phyloP scores from a whole-genome alignment of 352 stramenopile genomes.

The Phytophthora melonis region DNA sequence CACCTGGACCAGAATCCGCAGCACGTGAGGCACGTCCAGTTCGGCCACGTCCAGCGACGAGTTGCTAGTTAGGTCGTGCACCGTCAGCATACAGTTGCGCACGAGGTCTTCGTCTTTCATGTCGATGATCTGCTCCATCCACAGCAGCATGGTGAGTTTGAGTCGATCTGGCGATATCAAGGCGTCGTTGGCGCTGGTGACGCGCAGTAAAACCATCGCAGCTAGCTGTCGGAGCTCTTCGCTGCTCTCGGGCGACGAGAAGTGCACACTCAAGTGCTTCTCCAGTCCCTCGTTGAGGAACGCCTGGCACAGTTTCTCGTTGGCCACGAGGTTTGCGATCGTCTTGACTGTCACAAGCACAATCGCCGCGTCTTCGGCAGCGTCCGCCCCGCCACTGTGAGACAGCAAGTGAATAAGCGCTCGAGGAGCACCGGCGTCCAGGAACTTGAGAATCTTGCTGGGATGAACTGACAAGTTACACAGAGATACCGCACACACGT shows the following conservation, averaged over 20 bases:
- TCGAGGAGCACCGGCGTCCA: constrained; percentile 71
- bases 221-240: constrained; percentile 70
- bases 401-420: constrained; percentile 72
- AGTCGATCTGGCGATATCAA: constrained; percentile 72
- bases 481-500: constrained; percentile 74
- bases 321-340: constrained; percentile 81
- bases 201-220: constrained; percentile 75
- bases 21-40: constrained; percentile 68
- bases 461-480: constrained; percentile 76
- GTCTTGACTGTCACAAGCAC: constrained; percentile 71
- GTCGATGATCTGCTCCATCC: constrained; percentile 85
- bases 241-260: constrained; percentile 51
- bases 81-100: constrained; percentile 80
- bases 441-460: constrained; percentile 69
- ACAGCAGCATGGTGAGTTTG: constrained; percentile 70
- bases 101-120: constrained; percentile 81
- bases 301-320: constrained; percentile 77
- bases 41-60: constrained; percentile 60
- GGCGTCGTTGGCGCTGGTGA: constrained; percentile 78
- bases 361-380: constrained; percentile 45
- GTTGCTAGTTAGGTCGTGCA: constrained; percentile 76
- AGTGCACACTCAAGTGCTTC: constrained; percentile 65
- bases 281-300: constrained; percentile 82
- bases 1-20: constrained; percentile 75
- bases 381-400: constrained; percentile 39